Evolutionary conservation across 2,329 filamentous ascomycete species (phyloP), one percentile per base, ranked within the genome.

Genomic region (Xylaria sp.): DNA sequence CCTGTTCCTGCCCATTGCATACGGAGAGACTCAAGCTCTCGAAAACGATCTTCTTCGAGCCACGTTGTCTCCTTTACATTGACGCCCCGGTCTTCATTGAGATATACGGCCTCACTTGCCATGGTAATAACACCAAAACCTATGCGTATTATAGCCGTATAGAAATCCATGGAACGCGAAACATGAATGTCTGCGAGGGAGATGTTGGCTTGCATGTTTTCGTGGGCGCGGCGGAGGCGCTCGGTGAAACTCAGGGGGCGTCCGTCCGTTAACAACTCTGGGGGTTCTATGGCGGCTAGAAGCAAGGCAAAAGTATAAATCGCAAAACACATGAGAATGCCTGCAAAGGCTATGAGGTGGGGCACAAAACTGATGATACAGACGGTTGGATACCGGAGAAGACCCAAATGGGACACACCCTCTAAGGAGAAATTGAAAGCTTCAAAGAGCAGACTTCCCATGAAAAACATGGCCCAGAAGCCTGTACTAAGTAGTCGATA

Each of bases 311-410:
- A 75, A 0, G 82, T 82, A 77, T 98, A 98, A 56, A 99, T 97
- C 7, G 84, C 76, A 2, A 88, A 84, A 77, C 96, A 98, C 17
- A 91, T 82, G 4, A 88, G 67, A 55, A 98, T 97, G 0, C 95
- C 96, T 7, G 87, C 75, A 1, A 98, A 81, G 12, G 98, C 93
- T 27, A 97, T 83, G n/a, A 98, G 85, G 79, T 98, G 95, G 1
- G 96, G 96, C 42, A 98, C 92, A 78, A 98, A 98, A 0, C 95
- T 93, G 34, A 98, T 92, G 67, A 98, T 94, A 75, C 93, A 98
- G 48, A 98, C 94, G 0, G 94, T 98, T 3, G 96, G 96, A 72
- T 97, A 98, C 69, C 93, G 88, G 50, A 98, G 84, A 11, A 97
- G 84, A 3, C 93, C 91, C 75, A 90, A 87, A 24, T 82, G 82